Base-by-base conservation (phyloP, 1,284 basidiomycete genomes). In the Malassezia caprae region DNA sequence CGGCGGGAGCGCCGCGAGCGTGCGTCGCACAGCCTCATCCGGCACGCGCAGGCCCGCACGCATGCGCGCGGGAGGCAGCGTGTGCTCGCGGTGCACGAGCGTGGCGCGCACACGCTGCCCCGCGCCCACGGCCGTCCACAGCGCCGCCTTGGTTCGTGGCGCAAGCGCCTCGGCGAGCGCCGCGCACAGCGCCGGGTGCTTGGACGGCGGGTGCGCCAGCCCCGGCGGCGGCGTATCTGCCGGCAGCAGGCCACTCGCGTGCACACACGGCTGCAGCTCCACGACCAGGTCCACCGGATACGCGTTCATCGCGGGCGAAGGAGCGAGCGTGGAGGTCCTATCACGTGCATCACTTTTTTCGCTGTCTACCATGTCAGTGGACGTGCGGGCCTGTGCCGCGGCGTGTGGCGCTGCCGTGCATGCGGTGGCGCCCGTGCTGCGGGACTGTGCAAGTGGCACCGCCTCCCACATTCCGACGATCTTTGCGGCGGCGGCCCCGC, bases 1-100 rank as follows among this genome's bases (percentile, higher is more conserved):
- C 48, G 60, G 59, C 48, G 49, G 71, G 47, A 62, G 65, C 43
- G 46, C 51, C 21, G 52, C 63, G 51, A 58, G 63, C 12, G 46
- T 65, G 30, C 46, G 60, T 12, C 48, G 27, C 34, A 59, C 45
- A 4, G 45, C 23, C 32, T 57, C 59, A 11, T 44, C 30, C 8
- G 24, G n/a, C 24, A 40, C 15, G 13, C 42, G 40, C 26, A 8
- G 17, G 3, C 28, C 37, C 6, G 39, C 48, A 11, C 39, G 39
- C 35, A 44, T 28, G 19, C 35, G 24, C 12, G 44, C 49, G 2
- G 54, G 49, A 13, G 41, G 54, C 15, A 35, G 23, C 11, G 21
- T 28, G 30, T 48, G 32, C 3, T 15, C 47, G 21, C 39, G 35
- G 15, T 40, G 41, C 12, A 28, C 37, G 12, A 48, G 15, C 44